These are phyloP conservation scores for Eucalyptus globulus DNA, from an alignment of 345 rosid species.

Conservation along the genomic window DNA sequence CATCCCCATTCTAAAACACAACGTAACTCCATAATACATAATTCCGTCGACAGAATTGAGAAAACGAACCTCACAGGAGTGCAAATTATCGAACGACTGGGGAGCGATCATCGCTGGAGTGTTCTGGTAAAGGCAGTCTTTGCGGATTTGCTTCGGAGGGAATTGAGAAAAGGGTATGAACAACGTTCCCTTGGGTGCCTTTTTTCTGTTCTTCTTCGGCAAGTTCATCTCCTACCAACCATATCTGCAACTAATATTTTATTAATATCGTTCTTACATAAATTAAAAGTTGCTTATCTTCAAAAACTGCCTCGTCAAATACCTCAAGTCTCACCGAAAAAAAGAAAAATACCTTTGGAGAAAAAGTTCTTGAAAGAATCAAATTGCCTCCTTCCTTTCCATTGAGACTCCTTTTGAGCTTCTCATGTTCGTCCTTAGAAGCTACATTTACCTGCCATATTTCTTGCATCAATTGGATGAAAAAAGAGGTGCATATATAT, in stretches of 20 bases:
- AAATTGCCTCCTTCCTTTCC: constrained; percentile 1
- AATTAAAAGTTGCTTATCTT: not conserved
- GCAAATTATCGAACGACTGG: constrained; percentile 28
- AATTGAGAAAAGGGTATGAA: constrained; percentile 38
- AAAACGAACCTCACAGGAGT: constrained; percentile 51
- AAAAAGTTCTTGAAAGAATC: constrained; percentile 2
- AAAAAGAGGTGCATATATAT: too few species aligned
- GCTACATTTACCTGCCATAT: constrained; percentile 13
- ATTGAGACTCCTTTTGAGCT: constrained; percentile 11
- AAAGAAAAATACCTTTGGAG: not conserved
- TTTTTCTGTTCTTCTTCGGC: constrained; percentile 26
- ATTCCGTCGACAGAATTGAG: too few species aligned
- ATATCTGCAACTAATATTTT: constrained; percentile 9
- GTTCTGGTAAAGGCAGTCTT: constrained; percentile 45
- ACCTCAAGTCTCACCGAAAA: not conserved
- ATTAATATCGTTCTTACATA: not conserved
- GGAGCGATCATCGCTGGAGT: constrained; percentile 50
- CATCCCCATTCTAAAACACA: too few species aligned
- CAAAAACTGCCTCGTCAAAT: not conserved
- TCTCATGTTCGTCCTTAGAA: constrained; percentile 8
- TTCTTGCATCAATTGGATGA: not conserved
- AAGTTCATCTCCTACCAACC: constrained; percentile 57
- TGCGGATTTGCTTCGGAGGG: constrained; percentile 31
- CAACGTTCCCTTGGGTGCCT: constrained; percentile 34
- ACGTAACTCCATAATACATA: not conserved